Evolutionary conservation across 2,329 filamentous ascomycete species (phyloP).

Genomic region (Arachnopeziza araneosa): DNA sequence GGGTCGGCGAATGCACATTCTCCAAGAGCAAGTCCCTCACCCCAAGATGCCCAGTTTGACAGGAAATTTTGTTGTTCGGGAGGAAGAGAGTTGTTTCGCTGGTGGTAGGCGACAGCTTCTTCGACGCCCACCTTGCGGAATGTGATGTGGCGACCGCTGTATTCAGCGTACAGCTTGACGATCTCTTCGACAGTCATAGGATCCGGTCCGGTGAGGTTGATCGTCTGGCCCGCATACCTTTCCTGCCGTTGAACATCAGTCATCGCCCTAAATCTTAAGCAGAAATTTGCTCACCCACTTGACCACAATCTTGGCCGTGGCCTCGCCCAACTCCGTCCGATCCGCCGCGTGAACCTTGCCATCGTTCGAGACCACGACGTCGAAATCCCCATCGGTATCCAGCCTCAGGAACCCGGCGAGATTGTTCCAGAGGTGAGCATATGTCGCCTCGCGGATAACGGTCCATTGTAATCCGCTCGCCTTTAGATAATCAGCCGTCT

Average conservation of each 20-base stretch:
- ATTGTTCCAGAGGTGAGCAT: too few relatives aligned
- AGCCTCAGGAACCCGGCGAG: too few relatives aligned
- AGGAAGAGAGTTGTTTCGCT: background rate
- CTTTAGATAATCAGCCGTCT: conserved; percentile 18
- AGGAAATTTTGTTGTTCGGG: background rate
- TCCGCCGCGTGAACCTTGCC: background rate
- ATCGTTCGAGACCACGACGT: too few relatives aligned
- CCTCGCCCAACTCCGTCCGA: background rate
- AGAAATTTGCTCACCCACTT: background rate
- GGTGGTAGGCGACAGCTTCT: background rate
- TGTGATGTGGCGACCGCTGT: background rate
- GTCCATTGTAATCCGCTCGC: too few relatives aligned
- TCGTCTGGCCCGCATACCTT: background rate
- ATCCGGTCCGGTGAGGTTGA: background rate
- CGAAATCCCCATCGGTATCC: too few relatives aligned
- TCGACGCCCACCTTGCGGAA: background rate
- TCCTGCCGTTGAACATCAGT: background rate
- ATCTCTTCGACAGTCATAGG: background rate
- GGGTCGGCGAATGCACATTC: background rate
- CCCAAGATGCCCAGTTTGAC: background rate
- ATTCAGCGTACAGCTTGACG: background rate
- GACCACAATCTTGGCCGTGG: background rate
- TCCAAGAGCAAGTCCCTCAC: background rate
- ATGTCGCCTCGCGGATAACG: too few relatives aligned
- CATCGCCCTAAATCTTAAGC: background rate